Base-by-base conservation (phyloP, 2,329 filamentous ascomycete species). In the Trichoderma sp. region DNA sequence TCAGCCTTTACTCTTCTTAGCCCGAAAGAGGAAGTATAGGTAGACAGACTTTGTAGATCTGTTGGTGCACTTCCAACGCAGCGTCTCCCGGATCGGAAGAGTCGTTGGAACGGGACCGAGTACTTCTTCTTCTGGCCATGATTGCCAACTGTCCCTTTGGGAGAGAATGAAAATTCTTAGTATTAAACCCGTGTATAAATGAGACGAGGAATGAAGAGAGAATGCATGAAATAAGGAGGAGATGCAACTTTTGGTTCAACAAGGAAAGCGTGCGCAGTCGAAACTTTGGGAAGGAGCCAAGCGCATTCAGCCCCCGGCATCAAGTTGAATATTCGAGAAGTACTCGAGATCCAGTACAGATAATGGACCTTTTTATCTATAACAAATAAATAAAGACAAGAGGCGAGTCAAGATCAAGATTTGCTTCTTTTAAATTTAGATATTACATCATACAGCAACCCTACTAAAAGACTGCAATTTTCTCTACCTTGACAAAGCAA, bases 401-500 rank as follows among this genome's bases (percentile, higher is more conserved):
- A 21, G 14, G 36, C 15, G 26, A 26, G 1, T 12, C 30, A 61
- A 28, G 15, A 39, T 32, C 30, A 39, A 15, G 21, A 18, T 70
- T 28, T 47, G 39, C 36, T 62, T 32, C 30, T 62, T 70, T 61
- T 26, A 28, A 53, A 61, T 62, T 62, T 28, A 26, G 34, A 34
- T 80, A 81, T 80, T 81, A 80, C 80, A 80, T 80, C 78, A 81
- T 81, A 79, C 80, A 82, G 75, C 76, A 60, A 77, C 77, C 77
- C 77, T 77, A 73, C 74, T 72, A 65, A 74, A 76, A 74, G 75
- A 74, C 66, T 53, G 30, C 18, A 73, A 72, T 69, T 71, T 73
- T 73, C 24, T 79, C 79, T 87, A 90, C 83, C 89, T 86, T 78
- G 85, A 89, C 80, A 91, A 82, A 63, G 88, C 88, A 82, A 91